Evolutionary conservation across 495 filamentous ascomycete species (phyloP), one percentile per base, ranked within the genome.

Genomic region (Mycothermus thermophilus): DNA sequence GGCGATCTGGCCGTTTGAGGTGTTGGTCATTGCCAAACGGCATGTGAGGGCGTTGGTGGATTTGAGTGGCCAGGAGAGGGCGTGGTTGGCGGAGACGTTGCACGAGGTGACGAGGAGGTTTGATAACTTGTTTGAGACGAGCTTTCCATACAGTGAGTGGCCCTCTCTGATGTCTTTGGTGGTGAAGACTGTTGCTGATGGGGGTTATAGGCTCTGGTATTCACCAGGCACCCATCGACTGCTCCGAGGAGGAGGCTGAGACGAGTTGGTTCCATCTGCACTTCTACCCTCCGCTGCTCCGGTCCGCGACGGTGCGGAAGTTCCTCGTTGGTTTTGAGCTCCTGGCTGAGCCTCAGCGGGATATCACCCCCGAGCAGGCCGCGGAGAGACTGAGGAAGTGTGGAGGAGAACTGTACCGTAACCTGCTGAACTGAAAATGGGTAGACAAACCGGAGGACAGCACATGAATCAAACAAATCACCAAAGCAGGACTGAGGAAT

Each of bases 341-440:
- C 65, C 74, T 97, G 75, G 90, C 81, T 2, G 90, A 97, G 59
- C 90, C 90, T 17, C 90, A 97, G 57, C 73, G 90, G 31, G 90
- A 97, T 54, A 97, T 97, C 48, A 97, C 92, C 1, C 87, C 90
- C 0, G 90, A 97, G 57, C 90, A 97, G 55, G 90, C 92, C 9
- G 83, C 90, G 18, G 77, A 74, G 19, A 72, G 73, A 24, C 57
- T 97, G 32, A 68, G 85, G 40, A 66, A 67, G 33, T 67, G 81
- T 32, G 83, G 78, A 0, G 86, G 86, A 5, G 73, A 81, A 55
- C 58, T 95, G 33, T 96, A 96, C 49, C 72, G 90, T 38, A 81
- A 76, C 57, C 69, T 70, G 43, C 38, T 83, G 40, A 50, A 68
- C 32, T 59, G 27, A 50, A 9, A 1, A n/a, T 9, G 20, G 3